These are phyloP conservation scores for Solanum medicagineum DNA, from an alignment of 257 asterid species.

Conservation along the genomic window DNA sequence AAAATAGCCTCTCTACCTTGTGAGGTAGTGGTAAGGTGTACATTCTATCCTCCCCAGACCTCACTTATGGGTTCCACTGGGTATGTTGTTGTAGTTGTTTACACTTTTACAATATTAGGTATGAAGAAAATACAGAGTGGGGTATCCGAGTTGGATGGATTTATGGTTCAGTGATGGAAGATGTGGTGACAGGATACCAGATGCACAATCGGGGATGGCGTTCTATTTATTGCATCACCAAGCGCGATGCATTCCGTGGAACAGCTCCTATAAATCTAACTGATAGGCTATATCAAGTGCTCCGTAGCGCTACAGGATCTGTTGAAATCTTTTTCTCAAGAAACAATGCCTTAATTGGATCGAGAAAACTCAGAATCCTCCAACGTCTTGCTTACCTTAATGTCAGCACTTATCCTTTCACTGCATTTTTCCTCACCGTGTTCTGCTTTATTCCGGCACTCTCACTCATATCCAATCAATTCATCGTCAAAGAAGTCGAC, in stretches of 20 bases:
- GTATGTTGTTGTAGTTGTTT: no score
- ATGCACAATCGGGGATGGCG: constrained; percentile 45
- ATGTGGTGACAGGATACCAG: constrained; percentile 33
- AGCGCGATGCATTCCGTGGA: constrained; percentile 33
- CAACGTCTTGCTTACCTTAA: constrained; percentile 31
- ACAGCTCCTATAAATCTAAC: constrained; percentile 38
- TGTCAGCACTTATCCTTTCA: constrained; percentile 30
- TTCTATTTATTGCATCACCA: constrained; percentile 28
- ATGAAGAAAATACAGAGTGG: constrained; percentile 39
- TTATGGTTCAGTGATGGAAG: constrained; percentile 33
- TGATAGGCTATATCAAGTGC: constrained; percentile 33
- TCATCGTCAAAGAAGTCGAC: constrained; percentile 19
- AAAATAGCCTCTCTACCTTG: no score
- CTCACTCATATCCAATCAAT: constrained; percentile 28
- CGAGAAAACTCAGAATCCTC: constrained; percentile 14
- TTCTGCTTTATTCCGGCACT: constrained; percentile 37
- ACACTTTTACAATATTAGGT: not conserved
- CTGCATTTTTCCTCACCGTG: constrained; percentile 22
- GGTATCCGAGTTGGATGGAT: constrained; percentile 38
- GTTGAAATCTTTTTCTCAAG: constrained; percentile 35
- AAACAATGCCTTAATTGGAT: constrained; percentile 18
- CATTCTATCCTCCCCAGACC: no score
- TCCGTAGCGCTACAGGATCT: constrained; percentile 34
- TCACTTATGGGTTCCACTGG: no score
- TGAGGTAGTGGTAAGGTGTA: no score